phyloP scores from a whole-genome alignment of 2,329 filamentous ascomycete genomes.

The Penicillium italicum region DNA sequence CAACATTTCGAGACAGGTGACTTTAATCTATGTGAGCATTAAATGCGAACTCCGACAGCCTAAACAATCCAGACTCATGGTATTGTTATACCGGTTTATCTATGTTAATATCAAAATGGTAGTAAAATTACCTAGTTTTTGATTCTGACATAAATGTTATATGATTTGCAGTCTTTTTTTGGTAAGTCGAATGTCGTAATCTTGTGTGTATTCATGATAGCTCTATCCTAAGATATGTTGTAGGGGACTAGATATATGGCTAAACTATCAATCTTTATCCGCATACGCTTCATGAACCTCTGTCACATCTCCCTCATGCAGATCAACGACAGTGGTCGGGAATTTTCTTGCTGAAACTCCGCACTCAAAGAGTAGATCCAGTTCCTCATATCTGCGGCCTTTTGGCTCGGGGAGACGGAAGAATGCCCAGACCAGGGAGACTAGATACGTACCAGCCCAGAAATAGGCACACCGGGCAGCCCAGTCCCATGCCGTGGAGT shows the following conservation, averaged over 20 bases:
- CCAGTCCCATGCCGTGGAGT: slow-evolving; percentile 38
- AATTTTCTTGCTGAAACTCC: slow-evolving; percentile 41
- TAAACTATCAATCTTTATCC: neutral
- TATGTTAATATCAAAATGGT: neutral
- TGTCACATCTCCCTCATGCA: slow-evolving; percentile 14
- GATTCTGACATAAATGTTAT: neutral
- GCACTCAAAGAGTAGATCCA: slow-evolving; percentile 43
- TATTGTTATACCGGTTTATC: no score
- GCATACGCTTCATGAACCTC: neutral
- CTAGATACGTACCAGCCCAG: slow-evolving; percentile 36
- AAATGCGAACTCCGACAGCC: neutral
- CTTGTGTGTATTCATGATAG: neutral
- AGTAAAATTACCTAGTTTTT: neutral
- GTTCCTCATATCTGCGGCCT: slow-evolving; percentile 41
- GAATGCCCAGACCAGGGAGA: slow-evolving; percentile 42
- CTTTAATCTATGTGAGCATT: slow-evolving; percentile 18
- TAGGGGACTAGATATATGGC: neutral
- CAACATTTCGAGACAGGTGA: neutral
- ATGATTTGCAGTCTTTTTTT: neutral
- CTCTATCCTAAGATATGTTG: neutral
- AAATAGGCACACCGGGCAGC: slow-evolving; percentile 41
- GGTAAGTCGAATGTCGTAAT: no score
- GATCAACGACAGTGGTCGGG: slow-evolving; percentile 32
- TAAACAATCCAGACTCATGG: neutral
- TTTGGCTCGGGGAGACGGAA: slow-evolving; percentile 46